Conservation (phyloP, 768 basidiomycete species). For the Lactifluus pinguis region DNA sequence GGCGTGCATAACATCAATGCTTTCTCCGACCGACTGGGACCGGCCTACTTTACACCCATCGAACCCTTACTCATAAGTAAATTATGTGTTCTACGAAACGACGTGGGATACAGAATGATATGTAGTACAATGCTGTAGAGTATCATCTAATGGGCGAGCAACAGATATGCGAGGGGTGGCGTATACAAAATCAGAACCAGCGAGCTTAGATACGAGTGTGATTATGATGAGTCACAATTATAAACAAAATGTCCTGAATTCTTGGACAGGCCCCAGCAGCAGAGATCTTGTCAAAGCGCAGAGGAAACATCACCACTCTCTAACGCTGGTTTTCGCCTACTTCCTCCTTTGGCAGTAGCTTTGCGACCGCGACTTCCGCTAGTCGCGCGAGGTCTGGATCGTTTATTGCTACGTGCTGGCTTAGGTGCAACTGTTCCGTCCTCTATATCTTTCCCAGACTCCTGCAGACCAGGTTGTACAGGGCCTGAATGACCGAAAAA, state of each 20-base stretch:
- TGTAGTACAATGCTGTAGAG: slow-evolving; percentile 17
- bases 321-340: slow-evolving; percentile 20
- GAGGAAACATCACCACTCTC: slow-evolving; percentile 17
- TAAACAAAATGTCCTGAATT: slow-evolving; percentile 4
- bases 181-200: slow-evolving; percentile 13
- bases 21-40: background rate
- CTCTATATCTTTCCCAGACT: slow-evolving; percentile 23
- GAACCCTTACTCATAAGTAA: slow-evolving; percentile 10
- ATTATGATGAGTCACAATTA: slow-evolving; percentile 8
- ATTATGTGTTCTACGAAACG: slow-evolving; percentile 21
- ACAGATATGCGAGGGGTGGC: slow-evolving; percentile 9
- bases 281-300: background rate
- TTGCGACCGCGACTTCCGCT: slow-evolving; percentile 31
- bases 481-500: slow-evolving; percentile 60
- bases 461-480: slow-evolving; percentile 18
- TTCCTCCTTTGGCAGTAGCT: slow-evolving; percentile 19
- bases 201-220: slow-evolving; percentile 6
- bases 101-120: slow-evolving; percentile 14
- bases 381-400: slow-evolving; percentile 27
- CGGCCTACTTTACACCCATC: background rate
- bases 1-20: background rate
- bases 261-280: background rate
- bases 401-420: slow-evolving; percentile 26
- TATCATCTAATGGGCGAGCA: slow-evolving; percentile 12
- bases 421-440: slow-evolving; percentile 19